Base-by-base conservation (phyloP, 495 filamentous ascomycete genomes). In the Hyaloscypha variabilis region DNA sequence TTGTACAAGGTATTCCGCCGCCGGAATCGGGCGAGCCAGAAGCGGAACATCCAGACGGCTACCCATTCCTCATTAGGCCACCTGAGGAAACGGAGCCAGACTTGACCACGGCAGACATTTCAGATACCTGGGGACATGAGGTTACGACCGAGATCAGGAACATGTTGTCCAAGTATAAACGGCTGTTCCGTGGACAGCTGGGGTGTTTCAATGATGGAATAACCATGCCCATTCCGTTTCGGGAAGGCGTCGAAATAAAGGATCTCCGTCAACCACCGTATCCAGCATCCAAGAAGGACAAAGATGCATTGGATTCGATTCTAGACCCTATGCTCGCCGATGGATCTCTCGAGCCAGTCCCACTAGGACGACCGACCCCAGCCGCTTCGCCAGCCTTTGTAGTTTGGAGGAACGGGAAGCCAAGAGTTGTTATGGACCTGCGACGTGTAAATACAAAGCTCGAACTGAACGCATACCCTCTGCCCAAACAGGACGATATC, bases 191-290 rank as follows among this genome's bases (percentile, higher is more conserved):
- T 10, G 26, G 53, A 17, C 42, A 60, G 8, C 34, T 70, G n/a
- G 60, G 68, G 0, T 24, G 23, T 6, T 70, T 70, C 42, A 70
- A 70, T 57, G 39, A 70, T 36, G 50, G 34, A 2, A 61, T 67
- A 5, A 26, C 19, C 8, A 70, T 70, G 58, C 68, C 52, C 0
- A 64, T 67, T 2, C n/a, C 54, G 1, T 67, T 70, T 30, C 61
- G 49, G 13, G 17, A 31, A 1, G 55, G 36, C 8, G 60, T 56
- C 0, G 30, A 67, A 14, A 2, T 70, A 1, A 10, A 1, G 3
- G 31, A 54, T 11, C 25, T 65, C 0, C n/a, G 28, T 2, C 24
- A 65, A 25, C 14, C 6, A 17, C 26, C 24, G 53, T 65, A 65
- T 36, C 2, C 4, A 1, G 1, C 25, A 2, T 59, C 42, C 6